Conservation (phyloP, 2,329 filamentous ascomycete genomes). For the Colletotrichum sp. region DNA sequence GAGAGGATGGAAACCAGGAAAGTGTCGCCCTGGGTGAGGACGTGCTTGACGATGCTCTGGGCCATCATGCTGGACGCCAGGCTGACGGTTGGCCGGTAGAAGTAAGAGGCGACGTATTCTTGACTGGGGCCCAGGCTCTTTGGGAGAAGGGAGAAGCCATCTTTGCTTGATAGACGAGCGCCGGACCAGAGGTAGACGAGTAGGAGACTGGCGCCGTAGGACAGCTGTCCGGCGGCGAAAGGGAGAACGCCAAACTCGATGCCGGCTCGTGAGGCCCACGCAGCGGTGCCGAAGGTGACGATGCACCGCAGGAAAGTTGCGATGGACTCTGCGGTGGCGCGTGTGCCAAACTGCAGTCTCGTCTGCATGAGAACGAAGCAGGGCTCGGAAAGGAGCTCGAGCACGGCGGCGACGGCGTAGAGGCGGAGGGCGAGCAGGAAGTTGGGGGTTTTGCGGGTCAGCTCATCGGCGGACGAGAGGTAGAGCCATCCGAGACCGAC, state of each 20-base stretch:
- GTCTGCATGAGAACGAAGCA: conserved; percentile 88
- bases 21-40: conserved; percentile 93
- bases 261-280: conserved; percentile 60
- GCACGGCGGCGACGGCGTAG: conserved; percentile 60
- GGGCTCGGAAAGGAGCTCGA: conserved; percentile 87
- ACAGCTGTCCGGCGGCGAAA: conserved; percentile 85
- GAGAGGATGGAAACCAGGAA: conserved; percentile 83
- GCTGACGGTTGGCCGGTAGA: conserved; percentile 72
- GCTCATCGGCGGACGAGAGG: conserved; percentile 52
- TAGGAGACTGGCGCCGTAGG: conserved; percentile 73
- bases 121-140: conserved; percentile 33
- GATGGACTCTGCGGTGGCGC: conserved; percentile 81
- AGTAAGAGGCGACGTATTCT: conserved; percentile 61
- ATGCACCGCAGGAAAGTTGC: conserved; percentile 81
- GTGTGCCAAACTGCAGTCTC: conserved; percentile 76
- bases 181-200: conserved; percentile 71
- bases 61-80: conserved; percentile 83
- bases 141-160: conserved; percentile 73
- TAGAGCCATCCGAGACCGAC: conserved; percentile 71
- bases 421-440: conserved; percentile 59
- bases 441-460: conserved; percentile 63
- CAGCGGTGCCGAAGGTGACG: conserved; percentile 72
- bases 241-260: conserved; percentile 76
- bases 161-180: conserved; percentile 54
- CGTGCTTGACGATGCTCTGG: conserved; percentile 88